Conservation (phyloP, 345 rosid genomes). For the Turritis glabra region DNA sequence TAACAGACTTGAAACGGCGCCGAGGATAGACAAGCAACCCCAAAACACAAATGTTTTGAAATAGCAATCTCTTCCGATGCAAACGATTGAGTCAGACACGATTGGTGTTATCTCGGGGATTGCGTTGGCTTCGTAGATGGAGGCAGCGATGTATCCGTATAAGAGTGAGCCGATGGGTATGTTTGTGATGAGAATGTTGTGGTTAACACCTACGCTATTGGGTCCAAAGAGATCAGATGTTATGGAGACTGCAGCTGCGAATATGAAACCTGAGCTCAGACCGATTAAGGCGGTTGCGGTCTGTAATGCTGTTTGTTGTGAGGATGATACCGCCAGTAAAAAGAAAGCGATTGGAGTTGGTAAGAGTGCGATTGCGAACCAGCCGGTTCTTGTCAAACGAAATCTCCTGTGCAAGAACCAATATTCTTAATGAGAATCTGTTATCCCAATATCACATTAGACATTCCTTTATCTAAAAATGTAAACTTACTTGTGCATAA, state of each 20-base stretch:
- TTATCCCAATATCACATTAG: not conserved
- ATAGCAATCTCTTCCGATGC: constrained; percentile 82
- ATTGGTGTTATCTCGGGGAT: constrained; percentile 22
- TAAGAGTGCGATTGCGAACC: constrained; percentile 66
- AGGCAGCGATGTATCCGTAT: constrained; percentile 74
- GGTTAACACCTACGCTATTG: constrained; percentile 74
- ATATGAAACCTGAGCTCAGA: constrained; percentile 73
- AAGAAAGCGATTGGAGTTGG: constrained; percentile 76
- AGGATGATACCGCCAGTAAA: constrained; percentile 55
- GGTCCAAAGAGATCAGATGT: constrained; percentile 89
- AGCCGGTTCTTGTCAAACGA: constrained; percentile 74
- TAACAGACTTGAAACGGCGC: constrained; percentile 58
- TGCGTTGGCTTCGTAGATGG: constrained; percentile 64
- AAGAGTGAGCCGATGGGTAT: constrained; percentile 84
- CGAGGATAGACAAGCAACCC: constrained; percentile 79
- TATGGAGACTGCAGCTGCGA: constrained; percentile 77
- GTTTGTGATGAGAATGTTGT: constrained; percentile 88
- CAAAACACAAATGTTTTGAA: constrained; percentile 74
- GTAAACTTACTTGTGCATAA: constrained; percentile 57
- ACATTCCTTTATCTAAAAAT: not conserved
- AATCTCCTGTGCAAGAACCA: constrained; percentile 70
- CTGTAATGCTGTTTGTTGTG: constrained; percentile 43
- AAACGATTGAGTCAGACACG: constrained; percentile 52
- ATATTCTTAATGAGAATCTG: not conserved
- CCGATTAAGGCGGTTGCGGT: constrained; percentile 60